phyloP scores from a whole-genome alignment of 2,329 filamentous ascomycete genomes.

The Ophiostoma quercus region DNA sequence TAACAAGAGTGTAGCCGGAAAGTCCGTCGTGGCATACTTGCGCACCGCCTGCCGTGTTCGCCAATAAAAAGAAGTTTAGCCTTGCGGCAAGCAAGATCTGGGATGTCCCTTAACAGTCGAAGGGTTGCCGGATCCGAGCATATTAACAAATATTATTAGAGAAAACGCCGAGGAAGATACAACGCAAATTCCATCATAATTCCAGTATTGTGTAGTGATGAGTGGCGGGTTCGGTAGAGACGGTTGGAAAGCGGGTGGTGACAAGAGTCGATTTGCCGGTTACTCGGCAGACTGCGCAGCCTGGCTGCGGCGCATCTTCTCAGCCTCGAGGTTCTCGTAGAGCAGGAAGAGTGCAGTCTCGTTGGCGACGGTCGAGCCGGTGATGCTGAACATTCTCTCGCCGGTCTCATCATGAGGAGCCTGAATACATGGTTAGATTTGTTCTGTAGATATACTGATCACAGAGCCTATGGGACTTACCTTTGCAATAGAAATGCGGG shows the following conservation, averaged over 20 bases:
- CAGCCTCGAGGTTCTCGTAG: slow-evolving; percentile 97
- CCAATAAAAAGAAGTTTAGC: slow-evolving; percentile 45
- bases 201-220: neutral
- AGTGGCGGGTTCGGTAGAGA: neutral
- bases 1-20: slow-evolving; percentile 20
- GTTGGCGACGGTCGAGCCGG: slow-evolving; percentile 88
- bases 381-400: slow-evolving; percentile 99
- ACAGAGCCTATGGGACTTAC: slow-evolving; percentile 35
- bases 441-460: neutral
- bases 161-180: slow-evolving; percentile 26
- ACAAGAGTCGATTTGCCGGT: slow-evolving; percentile 15
- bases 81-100: slow-evolving; percentile 62
- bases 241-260: slow-evolving; percentile 21
- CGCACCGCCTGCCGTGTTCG: slow-evolving; percentile 39
- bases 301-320: slow-evolving; percentile 93
- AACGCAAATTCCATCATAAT: slow-evolving; percentile 22
- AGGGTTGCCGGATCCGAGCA: slow-evolving; percentile 49
- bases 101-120: slow-evolving; percentile 40
- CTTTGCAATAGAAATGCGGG: slow-evolving; percentile 96
- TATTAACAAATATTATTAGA: slow-evolving; percentile 36
- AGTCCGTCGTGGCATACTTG: slow-evolving; percentile 38
- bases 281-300: slow-evolving; percentile 51
- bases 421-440: slow-evolving; percentile 35
- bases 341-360: slow-evolving; percentile 93
- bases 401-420: slow-evolving; percentile 94